Base-by-base conservation (phyloP, 306 rosid species). In the Lotus japonicus region DNA sequence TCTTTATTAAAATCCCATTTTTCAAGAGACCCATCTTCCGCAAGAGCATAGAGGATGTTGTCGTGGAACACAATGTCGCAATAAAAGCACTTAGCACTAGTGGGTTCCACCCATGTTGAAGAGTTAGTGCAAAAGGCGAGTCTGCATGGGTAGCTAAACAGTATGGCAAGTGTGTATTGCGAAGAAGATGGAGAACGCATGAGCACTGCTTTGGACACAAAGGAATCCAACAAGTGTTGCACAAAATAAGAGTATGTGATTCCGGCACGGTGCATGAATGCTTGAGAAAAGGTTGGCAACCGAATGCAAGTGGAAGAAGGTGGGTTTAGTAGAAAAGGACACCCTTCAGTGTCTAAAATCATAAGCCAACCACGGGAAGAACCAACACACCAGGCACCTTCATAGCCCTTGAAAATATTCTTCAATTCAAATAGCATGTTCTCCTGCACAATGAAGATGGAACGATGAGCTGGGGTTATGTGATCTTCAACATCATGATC, bases 31-130 rank as follows among this genome's bases (percentile, higher is more conserved):
- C 79, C 58, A 10, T 54, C 44, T 18, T 48, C 4, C 5, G 67
- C 31, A 28, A 74, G 15, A 36, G 73, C 67, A 49, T 38, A 66
- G 8, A 75, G 79, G 39, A 0, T 11, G n/a, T 39, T 49, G 9
- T 58, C 36, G 19, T 12, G 2, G 15, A 66, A 66, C 54, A 75
- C 68, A 7, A 75, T 66, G 35, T 74, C 79, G 14, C 3, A 36
- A 57, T 74, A 66, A 36, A 0, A 45, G 15, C 19, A 14, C 3
- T 38, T 48, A n/a, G 68, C 68, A 21, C 38, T 21, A 21, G 7
- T 9, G 15, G 56, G 42, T 7, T 66, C 23, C 26, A 33, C n/a
- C 78, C 66, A 73, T 2, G 10, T 61, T 9, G 18, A 1, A 11
- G 3, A 1, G 3, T 16, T 9, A 2, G 23, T 50, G 2, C 63